Conservation (phyloP, 305 asterid species). For the Fraxinus sp. region DNA sequence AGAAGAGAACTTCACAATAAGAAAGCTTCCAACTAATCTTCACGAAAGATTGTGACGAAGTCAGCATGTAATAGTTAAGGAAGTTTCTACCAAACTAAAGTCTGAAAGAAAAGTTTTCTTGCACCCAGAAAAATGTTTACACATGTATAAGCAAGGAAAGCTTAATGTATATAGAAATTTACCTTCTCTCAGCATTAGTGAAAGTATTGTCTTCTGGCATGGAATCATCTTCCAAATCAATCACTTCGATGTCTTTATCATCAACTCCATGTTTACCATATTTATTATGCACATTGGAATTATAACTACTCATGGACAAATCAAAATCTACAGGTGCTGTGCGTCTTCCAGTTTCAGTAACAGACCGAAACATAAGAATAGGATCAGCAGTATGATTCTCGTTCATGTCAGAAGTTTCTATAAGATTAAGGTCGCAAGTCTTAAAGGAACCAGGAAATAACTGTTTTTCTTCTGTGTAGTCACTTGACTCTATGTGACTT, state of each 20-base stretch:
- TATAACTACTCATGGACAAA: constrained; percentile 62
- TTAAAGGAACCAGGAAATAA: constrained; percentile 72
- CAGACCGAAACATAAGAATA: constrained; percentile 40
- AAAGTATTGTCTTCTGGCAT: constrained; percentile 52
- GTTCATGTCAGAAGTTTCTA: constrained; percentile 54
- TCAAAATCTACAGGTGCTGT: constrained; percentile 57
- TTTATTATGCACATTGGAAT: constrained; percentile 34
- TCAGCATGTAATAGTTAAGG: not conserved
- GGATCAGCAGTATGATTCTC: constrained; percentile 47
- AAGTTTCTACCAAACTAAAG: not conserved
- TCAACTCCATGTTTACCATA: constrained; percentile 39
- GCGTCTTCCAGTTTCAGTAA: constrained; percentile 40
- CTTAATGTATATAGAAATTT: constrained; percentile 14
- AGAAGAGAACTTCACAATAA: constrained; percentile 5
- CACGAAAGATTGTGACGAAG: not conserved
- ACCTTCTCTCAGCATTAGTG: constrained; percentile 62
- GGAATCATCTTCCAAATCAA: constrained; percentile 85
- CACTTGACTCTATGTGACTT: constrained; percentile 40
- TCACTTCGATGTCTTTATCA: constrained; percentile 73
- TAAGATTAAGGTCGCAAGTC: constrained; percentile 85
- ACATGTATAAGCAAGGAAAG: constrained; percentile 5
- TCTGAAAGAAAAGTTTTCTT: not conserved
- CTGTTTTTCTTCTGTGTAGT: constrained; percentile 59
- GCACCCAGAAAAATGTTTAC: not conserved
- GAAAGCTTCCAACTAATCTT: not conserved